Base-by-base conservation (phyloP, 108 stramenopile genomes). In the Cyclostephanos tholiformis region DNA sequence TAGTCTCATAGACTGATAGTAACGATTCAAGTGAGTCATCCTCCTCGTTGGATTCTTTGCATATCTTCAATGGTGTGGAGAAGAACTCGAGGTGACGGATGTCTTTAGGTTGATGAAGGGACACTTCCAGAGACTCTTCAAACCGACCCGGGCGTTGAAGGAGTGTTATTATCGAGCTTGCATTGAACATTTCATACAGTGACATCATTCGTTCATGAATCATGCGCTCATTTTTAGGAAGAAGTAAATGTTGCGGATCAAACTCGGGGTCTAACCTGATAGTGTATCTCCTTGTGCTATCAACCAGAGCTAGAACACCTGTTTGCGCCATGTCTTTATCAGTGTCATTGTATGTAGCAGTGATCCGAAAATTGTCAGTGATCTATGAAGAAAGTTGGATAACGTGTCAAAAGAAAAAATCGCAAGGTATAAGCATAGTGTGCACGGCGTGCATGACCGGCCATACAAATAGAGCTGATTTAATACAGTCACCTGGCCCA, bases 181-280 rank as follows among this genome's bases (percentile, higher is more conserved):
- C 32, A 51, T 23, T 61, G 48, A 66, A 67, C 36, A 58, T 63
- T 35, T 50, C 65, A 38, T 41, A 1, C 13, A 62, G 17, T 43
- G 39, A 38, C 29, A 38, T 60, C 59, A 60, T 38, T 19, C 38
- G 61, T 29, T 62, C 61, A 36, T 0, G 6, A 39, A 32, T 12
- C 41, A 0, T 60, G 4, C 39, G 44, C 43, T 43, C 59, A 11
- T 44, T 5, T 38, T 1, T 14, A 22, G 30, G 5, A 38, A 38
- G 38, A 43, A 38, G 0, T 41, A 14, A n/a, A 48, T 12, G 6
- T 29, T 12, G 9, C 49, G 66, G 19, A 25, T 57, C 65, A 35
- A 75, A 59, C 26, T 75, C 74, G 48, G 74, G 74, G 29, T 75
- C 74, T 41, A 75, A 43, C 14, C 74, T 43, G 57, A 75, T 61